A percentile compares a stretch with the other conserved stretches of the same genome.
These are phyloP conservation scores for Rhodomyrtus psidioides DNA, from an alignment of 441 rosid species.

Conservation along the genomic window DNA sequence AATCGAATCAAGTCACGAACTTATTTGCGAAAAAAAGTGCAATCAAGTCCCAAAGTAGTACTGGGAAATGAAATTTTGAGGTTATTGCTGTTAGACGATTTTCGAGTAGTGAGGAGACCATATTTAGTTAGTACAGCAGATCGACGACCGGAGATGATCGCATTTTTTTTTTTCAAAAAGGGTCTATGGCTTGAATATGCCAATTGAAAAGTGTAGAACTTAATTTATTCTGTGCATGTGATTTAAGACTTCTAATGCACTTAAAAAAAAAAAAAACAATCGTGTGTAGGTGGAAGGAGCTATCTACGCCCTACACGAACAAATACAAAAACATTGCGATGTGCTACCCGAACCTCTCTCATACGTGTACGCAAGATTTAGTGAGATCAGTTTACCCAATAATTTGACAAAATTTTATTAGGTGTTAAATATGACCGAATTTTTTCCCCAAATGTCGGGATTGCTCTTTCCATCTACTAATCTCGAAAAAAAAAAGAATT, in stretches of 20 bases:
- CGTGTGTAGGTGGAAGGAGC: background rate
- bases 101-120: background rate
- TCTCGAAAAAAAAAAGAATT: background rate
- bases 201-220: background rate
- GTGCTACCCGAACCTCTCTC: background rate
- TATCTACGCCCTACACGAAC: background rate
- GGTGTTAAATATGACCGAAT: background rate
- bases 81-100: background rate
- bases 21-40: too few relatives aligned
- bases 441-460: background rate
- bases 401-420: background rate
- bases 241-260: background rate
- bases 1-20: background rate
- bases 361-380: background rate
- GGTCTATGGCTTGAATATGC: background rate
- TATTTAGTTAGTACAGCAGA: too few relatives aligned
- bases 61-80: background rate
- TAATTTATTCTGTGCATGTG: background rate
- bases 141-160: fast-evolving
- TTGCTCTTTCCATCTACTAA: background rate
- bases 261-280: too few relatives aligned
- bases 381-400: background rate
- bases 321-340: background rate
- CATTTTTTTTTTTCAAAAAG: background rate
- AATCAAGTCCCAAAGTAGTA: background rate